Evolutionary conservation across 495 filamentous ascomycete species (phyloP).

Genomic region (Podospora pseudoanserina): DNA sequence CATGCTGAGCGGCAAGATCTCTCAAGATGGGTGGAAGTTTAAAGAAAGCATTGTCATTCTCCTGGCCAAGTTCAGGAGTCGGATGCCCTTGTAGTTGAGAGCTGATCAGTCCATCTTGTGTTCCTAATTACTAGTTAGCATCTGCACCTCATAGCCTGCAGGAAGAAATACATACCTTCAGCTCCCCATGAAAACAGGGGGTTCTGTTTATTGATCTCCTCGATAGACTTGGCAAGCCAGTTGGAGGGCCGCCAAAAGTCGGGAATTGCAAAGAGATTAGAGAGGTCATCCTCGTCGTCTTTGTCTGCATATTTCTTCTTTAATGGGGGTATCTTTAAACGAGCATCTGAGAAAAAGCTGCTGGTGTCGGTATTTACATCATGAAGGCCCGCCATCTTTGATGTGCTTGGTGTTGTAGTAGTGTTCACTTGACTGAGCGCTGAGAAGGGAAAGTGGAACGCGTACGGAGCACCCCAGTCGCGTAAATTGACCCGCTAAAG

Average conservation of each 20-base stretch:
- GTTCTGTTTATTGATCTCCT: constrained; percentile 15
- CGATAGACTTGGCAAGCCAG: constrained; percentile 28
- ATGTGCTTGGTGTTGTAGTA: background rate
- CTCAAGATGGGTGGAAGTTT: constrained; percentile 37
- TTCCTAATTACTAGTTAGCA: background rate
- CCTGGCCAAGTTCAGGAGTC: background rate
- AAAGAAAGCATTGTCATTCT: constrained; percentile 39
- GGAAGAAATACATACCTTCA: constrained; percentile 15
- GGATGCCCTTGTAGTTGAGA: background rate
- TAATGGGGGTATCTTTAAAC: background rate
- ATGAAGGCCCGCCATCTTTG: background rate
- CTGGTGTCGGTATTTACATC: background rate
- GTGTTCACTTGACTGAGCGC: background rate
- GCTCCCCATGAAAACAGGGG: constrained; percentile 32
- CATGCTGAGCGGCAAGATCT: constrained; percentile 30
- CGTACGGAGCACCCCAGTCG: background rate
- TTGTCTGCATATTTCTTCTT: constrained; percentile 25
- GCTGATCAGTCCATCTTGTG: background rate
- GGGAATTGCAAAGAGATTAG: constrained; percentile 68
- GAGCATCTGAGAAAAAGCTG: background rate
- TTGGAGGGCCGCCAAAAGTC: constrained; percentile 56
- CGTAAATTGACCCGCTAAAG: background rate
- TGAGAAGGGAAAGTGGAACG: background rate
- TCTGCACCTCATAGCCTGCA: background rate
- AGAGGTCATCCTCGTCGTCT: constrained; percentile 45